These are phyloP conservation scores for Cladophialophora chaetospira DNA, from an alignment of 2,329 filamentous ascomycete genomes.

Conservation along the genomic window DNA sequence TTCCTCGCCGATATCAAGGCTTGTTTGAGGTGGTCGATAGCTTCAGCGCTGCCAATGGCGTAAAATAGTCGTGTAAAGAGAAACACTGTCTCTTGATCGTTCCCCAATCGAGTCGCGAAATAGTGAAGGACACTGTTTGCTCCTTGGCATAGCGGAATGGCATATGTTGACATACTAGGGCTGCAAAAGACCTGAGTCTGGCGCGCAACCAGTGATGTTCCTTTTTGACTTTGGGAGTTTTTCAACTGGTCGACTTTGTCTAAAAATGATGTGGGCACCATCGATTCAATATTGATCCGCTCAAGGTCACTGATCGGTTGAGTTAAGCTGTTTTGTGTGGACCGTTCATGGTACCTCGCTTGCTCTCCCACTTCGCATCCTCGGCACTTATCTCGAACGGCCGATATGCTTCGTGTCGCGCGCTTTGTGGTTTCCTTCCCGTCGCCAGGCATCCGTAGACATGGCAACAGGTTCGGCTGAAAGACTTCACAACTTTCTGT, in stretches of 20 bases:
- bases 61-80: not conserved
- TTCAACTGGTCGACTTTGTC: not conserved
- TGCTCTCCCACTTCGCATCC: not conserved
- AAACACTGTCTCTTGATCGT: not conserved
- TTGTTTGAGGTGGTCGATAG: not conserved
- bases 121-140: not conserved
- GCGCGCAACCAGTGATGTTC: not conserved
- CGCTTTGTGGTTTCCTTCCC: not conserved
- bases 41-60: not conserved
- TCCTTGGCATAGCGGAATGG: not conserved
- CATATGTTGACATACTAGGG: not conserved
- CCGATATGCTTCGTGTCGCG: not conserved
- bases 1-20: not conserved
- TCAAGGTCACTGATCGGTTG: not conserved
- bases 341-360: not conserved
- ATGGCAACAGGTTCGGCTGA: not conserved
- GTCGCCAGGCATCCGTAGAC: not conserved
- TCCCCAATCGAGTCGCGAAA: not conserved
- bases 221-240: not conserved
- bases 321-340: not conserved
- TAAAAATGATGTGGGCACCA: not conserved
- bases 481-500: not conserved
- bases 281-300: not conserved
- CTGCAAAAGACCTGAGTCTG: not conserved
- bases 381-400: not conserved